These are phyloP conservation scores for Umbelopsis sp. DNA, from an alignment of 192 early-diverging fungal genomes.

Conservation along the genomic window DNA sequence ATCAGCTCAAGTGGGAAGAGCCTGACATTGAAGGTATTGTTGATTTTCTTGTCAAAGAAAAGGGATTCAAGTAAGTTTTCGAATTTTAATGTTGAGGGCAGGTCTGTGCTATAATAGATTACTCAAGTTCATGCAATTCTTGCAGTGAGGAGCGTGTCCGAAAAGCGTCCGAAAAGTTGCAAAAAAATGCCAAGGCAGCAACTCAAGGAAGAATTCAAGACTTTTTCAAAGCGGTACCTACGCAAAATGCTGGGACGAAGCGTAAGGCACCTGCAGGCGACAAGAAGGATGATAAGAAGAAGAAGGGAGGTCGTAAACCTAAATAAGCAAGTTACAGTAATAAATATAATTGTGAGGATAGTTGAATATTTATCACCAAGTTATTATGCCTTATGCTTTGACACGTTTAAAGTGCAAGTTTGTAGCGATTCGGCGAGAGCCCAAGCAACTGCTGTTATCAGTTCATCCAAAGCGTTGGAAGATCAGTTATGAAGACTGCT, in stretches of 20 bases:
- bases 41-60: conserved; percentile 89
- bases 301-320: background rate
- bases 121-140: conserved; percentile 1
- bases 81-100: background rate
- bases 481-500: no score
- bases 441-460: no score
- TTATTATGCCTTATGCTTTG: no score
- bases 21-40: conserved; percentile 85
- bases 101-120: background rate
- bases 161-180: conserved; percentile 75
- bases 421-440: no score
- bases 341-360: background rate
- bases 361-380: no score
- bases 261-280: background rate
- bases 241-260: background rate
- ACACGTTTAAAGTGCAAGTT: no score
- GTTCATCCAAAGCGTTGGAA: no score
- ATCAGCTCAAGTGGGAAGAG: conserved; percentile 68
- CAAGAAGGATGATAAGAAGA: conserved; percentile 5
- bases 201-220: conserved; percentile 89
- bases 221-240: conserved; percentile 70
- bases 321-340: background rate
- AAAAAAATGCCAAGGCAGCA: conserved; percentile 72
- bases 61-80: conserved; percentile 83
- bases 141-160: conserved; percentile 87